phyloP scores from a whole-genome alignment of 169 alveolate genomes.

The Plasmodium yoelii region DNA sequence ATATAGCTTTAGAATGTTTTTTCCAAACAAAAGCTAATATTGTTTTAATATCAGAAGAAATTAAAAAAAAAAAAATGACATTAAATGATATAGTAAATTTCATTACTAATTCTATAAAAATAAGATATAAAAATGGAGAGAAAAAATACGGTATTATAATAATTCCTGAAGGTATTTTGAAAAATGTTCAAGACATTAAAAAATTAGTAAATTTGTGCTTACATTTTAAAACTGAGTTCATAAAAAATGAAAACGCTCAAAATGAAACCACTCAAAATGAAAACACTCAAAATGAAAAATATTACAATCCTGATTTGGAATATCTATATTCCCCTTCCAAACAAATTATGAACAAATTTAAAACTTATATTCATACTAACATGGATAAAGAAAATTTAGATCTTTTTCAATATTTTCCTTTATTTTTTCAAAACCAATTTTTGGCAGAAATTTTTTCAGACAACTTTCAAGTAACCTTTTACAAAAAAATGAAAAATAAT shows the following conservation, averaged over 20 bases:
- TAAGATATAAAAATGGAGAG: constrained; percentile 82
- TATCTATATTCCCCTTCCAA: background rate
- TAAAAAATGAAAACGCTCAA: too few relatives aligned
- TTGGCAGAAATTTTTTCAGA: constrained; percentile 3
- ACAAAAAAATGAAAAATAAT: background rate
- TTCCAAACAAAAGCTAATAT: constrained; percentile 92
- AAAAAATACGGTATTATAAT: constrained; percentile 93
- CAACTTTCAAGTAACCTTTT: constrained; percentile 1
- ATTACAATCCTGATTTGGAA: background rate
- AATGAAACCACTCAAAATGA: too few relatives aligned
- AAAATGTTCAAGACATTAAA: constrained; percentile 92
- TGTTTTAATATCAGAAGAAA: constrained; percentile 94
- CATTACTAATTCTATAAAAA: constrained; percentile 89
- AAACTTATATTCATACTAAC: constrained; percentile 86
- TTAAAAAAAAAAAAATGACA: constrained; percentile 86
- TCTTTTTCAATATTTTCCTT: constrained; percentile 7
- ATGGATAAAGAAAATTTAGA: constrained; percentile 30
- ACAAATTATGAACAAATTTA: background rate
- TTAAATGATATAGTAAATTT: constrained; percentile 86
- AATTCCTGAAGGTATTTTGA: constrained; percentile 95
- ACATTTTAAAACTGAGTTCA: constrained; percentile 82
- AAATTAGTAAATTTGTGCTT: constrained; percentile 86
- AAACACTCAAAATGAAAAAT: too few relatives aligned
- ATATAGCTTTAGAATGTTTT: constrained; percentile 95
- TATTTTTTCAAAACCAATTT: constrained; percentile 18